Conservation (phyloP, 257 asterid genomes). For the Fraxinus pennsylvanica region DNA sequence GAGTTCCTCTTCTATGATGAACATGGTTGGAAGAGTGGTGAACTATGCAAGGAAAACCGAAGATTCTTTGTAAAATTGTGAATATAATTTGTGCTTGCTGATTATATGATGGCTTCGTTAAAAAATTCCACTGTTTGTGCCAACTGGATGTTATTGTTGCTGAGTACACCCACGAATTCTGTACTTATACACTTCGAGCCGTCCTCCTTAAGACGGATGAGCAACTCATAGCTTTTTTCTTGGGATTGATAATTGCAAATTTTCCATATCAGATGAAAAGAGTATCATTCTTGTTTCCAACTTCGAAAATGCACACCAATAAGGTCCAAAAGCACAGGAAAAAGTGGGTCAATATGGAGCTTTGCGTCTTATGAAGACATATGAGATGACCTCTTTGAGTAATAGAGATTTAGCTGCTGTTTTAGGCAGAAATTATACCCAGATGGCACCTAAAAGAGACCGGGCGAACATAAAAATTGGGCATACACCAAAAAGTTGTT, state of each 20-base stretch:
- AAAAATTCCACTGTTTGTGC: background rate
- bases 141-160: background rate
- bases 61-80: background rate
- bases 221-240: background rate
- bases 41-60: background rate
- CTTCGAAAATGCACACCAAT: background rate
- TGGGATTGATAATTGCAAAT: background rate
- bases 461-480: background rate
- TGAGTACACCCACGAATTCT: background rate
- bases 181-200: background rate
- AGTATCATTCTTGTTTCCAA: background rate
- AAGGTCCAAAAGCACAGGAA: background rate
- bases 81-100: background rate
- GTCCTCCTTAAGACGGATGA: background rate
- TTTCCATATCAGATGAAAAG: background rate
- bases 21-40: background rate
- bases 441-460: background rate
- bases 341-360: background rate
- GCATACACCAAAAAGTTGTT: background rate
- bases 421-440: background rate
- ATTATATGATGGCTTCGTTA: background rate
- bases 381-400: background rate
- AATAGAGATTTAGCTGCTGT: background rate
- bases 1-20: background rate
- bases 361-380: background rate